Evolutionary conservation across 805 yeast species (phyloP), one percentile per base, ranked within the genome.

Genomic region (Wickerhamiella sorbophila): DNA sequence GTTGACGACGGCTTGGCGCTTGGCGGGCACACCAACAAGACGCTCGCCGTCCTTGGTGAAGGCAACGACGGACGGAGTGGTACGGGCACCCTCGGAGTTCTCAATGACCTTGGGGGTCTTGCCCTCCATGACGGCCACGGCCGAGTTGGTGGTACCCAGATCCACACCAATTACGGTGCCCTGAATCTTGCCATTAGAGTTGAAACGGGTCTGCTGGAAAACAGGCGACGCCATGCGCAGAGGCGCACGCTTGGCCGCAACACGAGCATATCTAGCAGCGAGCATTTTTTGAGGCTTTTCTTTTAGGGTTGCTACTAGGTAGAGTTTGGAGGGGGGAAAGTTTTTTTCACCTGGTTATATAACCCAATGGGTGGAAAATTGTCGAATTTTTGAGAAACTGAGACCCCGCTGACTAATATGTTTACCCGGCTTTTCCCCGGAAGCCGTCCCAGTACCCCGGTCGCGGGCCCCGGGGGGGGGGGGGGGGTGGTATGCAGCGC

Each of bases 1-100:
- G 73, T 86, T 86, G 51, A 86, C 85, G 41, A 85, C 87, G 47
- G 95, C 93, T 68, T 86, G 96, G 61, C 95, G 82, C 71, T 86
- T 87, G 55, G 96, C 96, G 51, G 93, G 85, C 46, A 79, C 83
- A 66, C 96, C 96, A 47, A 86, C 94, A 47, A 86, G 68, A 58
- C 94, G 78, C 67, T 83, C 94, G 46, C 88, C 91, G 46, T 81
- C 91, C 62, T 79, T 78, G 52, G 91, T 80, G 75, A 86, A 86
- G 42, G 95, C 95, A 46, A 86, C 95, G 35, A 86, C 84, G 29
- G 96, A 87, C 26, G 96, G 95, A 17, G 95, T 85, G 40, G 93
- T 78, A 54, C 85, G 70, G 38, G 74, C 69, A 61, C 87, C 87
- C 63, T 77, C 83, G 46, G 74, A 62, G 68, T 82, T 81, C 64